Base-by-base conservation (phyloP, 2,329 filamentous ascomycete species). In the Aureobasidium sp. region DNA sequence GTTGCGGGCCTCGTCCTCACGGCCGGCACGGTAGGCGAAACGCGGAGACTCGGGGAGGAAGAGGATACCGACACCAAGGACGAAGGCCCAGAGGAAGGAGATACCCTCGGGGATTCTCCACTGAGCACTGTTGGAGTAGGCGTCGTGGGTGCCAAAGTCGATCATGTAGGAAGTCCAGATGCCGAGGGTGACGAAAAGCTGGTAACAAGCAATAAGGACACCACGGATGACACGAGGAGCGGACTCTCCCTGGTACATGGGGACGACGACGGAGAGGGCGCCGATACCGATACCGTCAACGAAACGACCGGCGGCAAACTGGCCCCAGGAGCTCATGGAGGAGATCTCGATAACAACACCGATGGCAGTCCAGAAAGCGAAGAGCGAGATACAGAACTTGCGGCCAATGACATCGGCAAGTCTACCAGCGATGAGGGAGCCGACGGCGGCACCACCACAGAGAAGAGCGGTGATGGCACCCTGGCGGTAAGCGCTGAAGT, bases 161-260 rank as follows among this genome's bases (percentile, higher is more conserved):
- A 72, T 65, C 68, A 71, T 70, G 60, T 71, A 66, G 31, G 69
- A 69, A 37, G 68, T 69, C 69, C 69, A 72, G 64, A 78, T 78
- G 62, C 75, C 76, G 42, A 78, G 71, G 11, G 75, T 78, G 61
- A 78, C 75, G 71, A 77, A 76, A n/a, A 78, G 73, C 66, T 78
- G 76, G 67, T 77, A 78, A 5, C 72, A 75, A 15, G 75, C 72
- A n/a, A 87, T 82, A 47, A 88, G 81, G 37, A 83, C 81, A 67
- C 85, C 85, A 66, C 85, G 83, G 64, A 87, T 85, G 67, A 84
- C 79, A 20, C 80, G 78, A 4, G 86, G 86, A 1, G 83, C 79
- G 58, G 79, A 84, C 70, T 88, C 86, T 44, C 82, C 82, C 72
- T 88, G 85, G 72, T 85, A 87, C 79, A 88, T 84, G 63, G 86